A percentile compares a stretch with the other conserved stretches of the same genome.
phyloP scores from a whole-genome alignment of 768 basidiomycete genomes.

The Sarcodon aspratus region DNA sequence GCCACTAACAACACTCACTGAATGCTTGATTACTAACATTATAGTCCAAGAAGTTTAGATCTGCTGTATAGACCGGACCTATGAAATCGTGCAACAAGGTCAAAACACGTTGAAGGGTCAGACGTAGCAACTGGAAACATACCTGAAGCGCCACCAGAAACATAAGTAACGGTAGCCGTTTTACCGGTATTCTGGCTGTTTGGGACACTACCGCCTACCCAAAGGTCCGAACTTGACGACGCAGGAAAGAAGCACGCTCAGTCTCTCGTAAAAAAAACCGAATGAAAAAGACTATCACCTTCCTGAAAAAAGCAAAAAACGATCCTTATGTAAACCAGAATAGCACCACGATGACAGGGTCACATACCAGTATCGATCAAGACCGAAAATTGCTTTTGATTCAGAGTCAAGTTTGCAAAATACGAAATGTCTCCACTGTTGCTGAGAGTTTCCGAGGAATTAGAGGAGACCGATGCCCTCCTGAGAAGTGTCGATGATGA shows the following conservation, averaged over 20 bases:
- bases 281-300: neutral
- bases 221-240: slow-evolving; percentile 17
- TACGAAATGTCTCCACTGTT: slow-evolving; percentile 16
- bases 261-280: neutral
- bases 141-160: slow-evolving; percentile 13
- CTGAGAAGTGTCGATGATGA: neutral
- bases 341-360: neutral
- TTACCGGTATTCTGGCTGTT: slow-evolving; percentile 11
- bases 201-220: slow-evolving; percentile 15
- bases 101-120: too few relatives aligned
- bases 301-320: neutral
- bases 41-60: slow-evolving; percentile 13
- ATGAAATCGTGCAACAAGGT: too few relatives aligned
- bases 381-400: slow-evolving; percentile 12
- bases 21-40: slow-evolving; percentile 17
- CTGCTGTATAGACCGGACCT: slow-evolving; percentile 17
- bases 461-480: slow-evolving; percentile 3
- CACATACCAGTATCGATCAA: slow-evolving; percentile 21
- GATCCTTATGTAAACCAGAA: neutral
- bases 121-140: neutral
- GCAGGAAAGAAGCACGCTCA: neutral
- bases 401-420: slow-evolving; percentile 16
- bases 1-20: slow-evolving; percentile 6
- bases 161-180: slow-evolving; percentile 11
- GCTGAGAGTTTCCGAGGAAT: slow-evolving; percentile 3